phyloP scores from a whole-genome alignment of 176 grass and related monocot species.

The Pharus latifolius region DNA sequence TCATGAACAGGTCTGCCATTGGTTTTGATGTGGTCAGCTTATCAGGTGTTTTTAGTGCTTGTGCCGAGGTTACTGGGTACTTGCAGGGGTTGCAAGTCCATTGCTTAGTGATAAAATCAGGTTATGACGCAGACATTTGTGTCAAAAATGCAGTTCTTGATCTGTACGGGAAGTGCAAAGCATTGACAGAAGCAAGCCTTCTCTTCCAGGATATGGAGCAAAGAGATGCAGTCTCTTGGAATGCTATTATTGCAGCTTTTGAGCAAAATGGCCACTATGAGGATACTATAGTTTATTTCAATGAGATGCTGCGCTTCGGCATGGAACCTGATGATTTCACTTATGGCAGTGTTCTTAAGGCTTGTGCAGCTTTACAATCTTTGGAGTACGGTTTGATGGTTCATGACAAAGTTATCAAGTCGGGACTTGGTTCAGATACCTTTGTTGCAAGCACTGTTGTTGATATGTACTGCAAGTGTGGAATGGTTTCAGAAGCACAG shows the following conservation, averaged over 20 bases:
- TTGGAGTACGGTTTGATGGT: slow-evolving; percentile 59
- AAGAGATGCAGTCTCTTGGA: slow-evolving; percentile 84
- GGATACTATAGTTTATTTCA: slow-evolving; percentile 52
- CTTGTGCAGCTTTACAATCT: slow-evolving; percentile 64
- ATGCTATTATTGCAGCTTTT: slow-evolving; percentile 64
- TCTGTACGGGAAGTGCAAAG: slow-evolving; percentile 89
- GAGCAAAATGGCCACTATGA: slow-evolving; percentile 63
- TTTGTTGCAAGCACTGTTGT: slow-evolving; percentile 71
- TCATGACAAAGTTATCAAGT: slow-evolving; percentile 81
- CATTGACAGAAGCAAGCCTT: slow-evolving; percentile 41
- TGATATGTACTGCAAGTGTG: slow-evolving; percentile 89
- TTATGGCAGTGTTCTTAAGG: slow-evolving; percentile 83
- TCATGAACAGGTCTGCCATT: slow-evolving; percentile 42
- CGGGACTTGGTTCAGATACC: slow-evolving; percentile 54
- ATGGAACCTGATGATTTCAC: slow-evolving; percentile 83
- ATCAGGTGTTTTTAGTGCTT: slow-evolving; percentile 66
- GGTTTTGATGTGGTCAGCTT: slow-evolving; percentile 63
- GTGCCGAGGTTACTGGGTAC: slow-evolving; percentile 52
- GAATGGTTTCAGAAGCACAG: slow-evolving; percentile 54
- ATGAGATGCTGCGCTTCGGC: slow-evolving; percentile 53
- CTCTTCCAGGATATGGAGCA: slow-evolving; percentile 63
- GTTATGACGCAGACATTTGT: slow-evolving; percentile 45
- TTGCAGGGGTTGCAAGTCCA: slow-evolving; percentile 59
- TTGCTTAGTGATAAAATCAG: slow-evolving; percentile 56
- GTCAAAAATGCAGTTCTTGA: slow-evolving; percentile 67